Percentiles rank a stretch among this genome's conserved stretches.
phyloP scores from a whole-genome alignment of 2,329 filamentous ascomycete genomes.

The Arthrocladium fulminans region DNA sequence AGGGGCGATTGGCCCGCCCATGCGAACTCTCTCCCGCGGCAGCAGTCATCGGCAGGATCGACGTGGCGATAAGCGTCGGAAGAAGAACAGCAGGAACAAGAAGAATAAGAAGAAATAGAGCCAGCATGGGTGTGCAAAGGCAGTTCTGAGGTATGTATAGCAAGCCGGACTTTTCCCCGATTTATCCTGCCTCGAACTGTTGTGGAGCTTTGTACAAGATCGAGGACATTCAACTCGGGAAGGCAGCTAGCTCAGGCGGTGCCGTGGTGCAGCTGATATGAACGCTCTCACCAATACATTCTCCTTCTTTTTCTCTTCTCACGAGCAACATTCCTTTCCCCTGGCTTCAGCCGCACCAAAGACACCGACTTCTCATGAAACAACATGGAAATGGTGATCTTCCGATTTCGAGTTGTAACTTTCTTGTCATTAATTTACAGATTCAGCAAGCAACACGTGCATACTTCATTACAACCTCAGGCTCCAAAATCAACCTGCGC shows the following conservation, averaged over 20 bases:
- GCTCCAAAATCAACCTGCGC: too few relatives aligned
- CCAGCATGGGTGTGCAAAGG: neutral
- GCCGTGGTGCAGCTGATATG: too few relatives aligned
- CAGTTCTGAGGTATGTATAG: neutral
- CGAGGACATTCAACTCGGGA: too few relatives aligned
- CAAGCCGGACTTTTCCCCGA: neutral
- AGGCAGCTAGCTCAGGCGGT: too few relatives aligned
- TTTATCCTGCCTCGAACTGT: too few relatives aligned
- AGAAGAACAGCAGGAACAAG: constrained; percentile 2
- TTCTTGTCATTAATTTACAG: neutral
- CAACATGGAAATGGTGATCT: neutral
- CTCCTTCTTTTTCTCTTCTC: too few relatives aligned
- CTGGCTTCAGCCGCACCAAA: neutral
- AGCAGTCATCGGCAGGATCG: neutral
- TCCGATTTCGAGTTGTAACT: too few relatives aligned
- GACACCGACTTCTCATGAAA: too few relatives aligned
- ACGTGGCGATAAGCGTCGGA: neutral
- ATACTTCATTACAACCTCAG: too few relatives aligned
- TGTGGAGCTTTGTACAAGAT: too few relatives aligned
- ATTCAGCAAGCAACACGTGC: neutral
- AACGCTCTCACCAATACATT: too few relatives aligned
- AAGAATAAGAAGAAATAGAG: neutral
- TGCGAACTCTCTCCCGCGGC: neutral
- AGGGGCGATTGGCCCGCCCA: neutral
- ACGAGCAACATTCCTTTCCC: too few relatives aligned